Conservation (phyloP, 2,329 filamentous ascomycete genomes). For the Chalaropsis ovoidea region DNA sequence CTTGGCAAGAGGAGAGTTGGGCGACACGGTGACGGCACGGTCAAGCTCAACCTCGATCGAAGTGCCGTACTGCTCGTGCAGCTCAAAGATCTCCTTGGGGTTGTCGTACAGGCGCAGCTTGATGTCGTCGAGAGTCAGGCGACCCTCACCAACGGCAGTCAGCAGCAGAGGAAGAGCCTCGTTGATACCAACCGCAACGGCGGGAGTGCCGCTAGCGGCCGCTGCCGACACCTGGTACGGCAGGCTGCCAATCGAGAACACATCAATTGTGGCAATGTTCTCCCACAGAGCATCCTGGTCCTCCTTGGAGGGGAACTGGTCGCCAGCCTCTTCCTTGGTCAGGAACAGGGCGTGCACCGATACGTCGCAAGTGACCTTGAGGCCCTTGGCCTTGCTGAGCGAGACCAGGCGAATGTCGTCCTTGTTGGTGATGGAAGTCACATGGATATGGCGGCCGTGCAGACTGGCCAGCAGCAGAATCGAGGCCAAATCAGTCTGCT, state of each 20-base stretch:
- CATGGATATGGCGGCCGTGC: conserved; percentile 67
- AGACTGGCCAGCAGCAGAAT: conserved; percentile 68
- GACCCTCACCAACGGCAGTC: conserved; percentile 64
- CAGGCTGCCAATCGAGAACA: conserved; percentile 69
- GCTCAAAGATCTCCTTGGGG: conserved; percentile 69
- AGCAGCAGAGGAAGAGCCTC: conserved; percentile 66
- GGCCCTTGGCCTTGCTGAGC: conserved; percentile 68
- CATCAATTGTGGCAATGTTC: conserved; percentile 60
- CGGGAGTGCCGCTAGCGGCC: conserved; percentile 38
- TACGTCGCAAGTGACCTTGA: conserved; percentile 73
- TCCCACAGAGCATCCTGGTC: conserved; percentile 69
- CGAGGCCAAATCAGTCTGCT: conserved; percentile 70
- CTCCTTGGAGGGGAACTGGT: conserved; percentile 53
- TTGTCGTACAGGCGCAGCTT: conserved; percentile 63
- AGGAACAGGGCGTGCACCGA: conserved; percentile 72
- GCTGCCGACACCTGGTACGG: conserved; percentile 57
- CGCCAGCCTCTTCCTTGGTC: conserved; percentile 56
- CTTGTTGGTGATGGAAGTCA: conserved; percentile 70
- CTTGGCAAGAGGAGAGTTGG: conserved; percentile 56
- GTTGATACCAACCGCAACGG: conserved; percentile 56
- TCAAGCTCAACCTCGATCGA: conserved; percentile 67
- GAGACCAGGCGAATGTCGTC: conserved; percentile 70
- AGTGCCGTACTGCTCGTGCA: conserved; percentile 67
- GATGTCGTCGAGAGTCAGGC: conserved; percentile 63
- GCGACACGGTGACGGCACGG: conserved; percentile 38